Evolutionary conservation across 2,329 filamentous ascomycete genomes (phyloP).

Genomic region (Plectosphaerella cucumerina): DNA sequence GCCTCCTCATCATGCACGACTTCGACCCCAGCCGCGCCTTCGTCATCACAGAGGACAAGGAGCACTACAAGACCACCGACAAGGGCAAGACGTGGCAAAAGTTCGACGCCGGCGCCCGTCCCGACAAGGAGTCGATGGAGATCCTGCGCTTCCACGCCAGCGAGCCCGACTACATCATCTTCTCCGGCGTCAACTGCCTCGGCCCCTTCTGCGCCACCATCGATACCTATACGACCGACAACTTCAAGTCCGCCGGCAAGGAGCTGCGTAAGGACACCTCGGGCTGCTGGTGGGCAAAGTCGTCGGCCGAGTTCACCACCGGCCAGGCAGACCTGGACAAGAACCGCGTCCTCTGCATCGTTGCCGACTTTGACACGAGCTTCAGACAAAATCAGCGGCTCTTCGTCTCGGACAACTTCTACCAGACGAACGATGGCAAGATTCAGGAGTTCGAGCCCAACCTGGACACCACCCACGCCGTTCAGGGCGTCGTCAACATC

Average conservation of each 20-base stretch:
- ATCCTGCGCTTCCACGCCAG: conserved; percentile 74
- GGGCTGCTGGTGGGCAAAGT: conserved; percentile 86
- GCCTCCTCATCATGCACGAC: conserved; percentile 69
- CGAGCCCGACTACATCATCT: conserved; percentile 81
- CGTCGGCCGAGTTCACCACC: conserved; percentile 67
- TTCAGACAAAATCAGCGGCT: conserved; percentile 73
- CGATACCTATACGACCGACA: conserved; percentile 75
- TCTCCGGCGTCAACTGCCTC: conserved; percentile 69
- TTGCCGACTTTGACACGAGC: conserved; percentile 66
- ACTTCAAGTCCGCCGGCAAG: conserved; percentile 67
- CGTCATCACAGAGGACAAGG: conserved; percentile 62
- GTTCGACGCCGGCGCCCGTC: conserved; percentile 61
- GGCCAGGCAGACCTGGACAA: conserved; percentile 62
- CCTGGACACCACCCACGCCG: conserved; percentile 67
- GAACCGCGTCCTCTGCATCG: conserved; percentile 75
- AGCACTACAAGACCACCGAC: conserved; percentile 81
- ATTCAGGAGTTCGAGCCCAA: conserved; percentile 69
- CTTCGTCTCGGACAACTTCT: conserved; percentile 79
- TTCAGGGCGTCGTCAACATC: conserved; percentile 76
- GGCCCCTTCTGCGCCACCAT: conserved; percentile 60
- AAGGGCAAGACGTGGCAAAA: conserved; percentile 75
- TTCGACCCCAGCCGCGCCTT: conserved; percentile 78
- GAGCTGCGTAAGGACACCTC: conserved; percentile 63
- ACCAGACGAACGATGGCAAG: conserved; percentile 46
- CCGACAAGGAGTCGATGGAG: conserved; percentile 46